These are phyloP conservation scores for Fomitiporia mediterranea DNA, from an alignment of 1,284 basidiomycete species.

Conservation along the genomic window DNA sequence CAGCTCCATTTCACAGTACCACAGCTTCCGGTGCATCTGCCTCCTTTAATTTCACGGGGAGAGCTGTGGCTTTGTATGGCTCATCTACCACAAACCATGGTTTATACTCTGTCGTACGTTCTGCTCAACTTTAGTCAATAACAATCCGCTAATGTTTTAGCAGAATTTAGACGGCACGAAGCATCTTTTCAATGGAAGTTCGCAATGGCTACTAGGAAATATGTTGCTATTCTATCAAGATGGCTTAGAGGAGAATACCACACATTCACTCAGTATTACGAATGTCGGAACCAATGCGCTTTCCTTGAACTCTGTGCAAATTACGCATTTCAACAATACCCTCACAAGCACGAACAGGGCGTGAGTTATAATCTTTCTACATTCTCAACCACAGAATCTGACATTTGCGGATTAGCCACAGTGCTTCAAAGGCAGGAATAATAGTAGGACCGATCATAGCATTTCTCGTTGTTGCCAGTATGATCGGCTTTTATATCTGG, in stretches of 20 bases:
- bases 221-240: constrained; percentile 32
- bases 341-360: not conserved
- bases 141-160: constrained; percentile 7
- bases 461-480: not conserved
- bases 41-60: constrained; percentile 15
- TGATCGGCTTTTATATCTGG: constrained; percentile 12
- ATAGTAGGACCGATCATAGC: constrained; percentile 17
- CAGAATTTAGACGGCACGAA: constrained; percentile 28
- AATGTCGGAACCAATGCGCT: constrained; percentile 25
- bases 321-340: constrained; percentile 19
- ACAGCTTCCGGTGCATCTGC: constrained; percentile 7
- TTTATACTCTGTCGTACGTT: constrained; percentile 15
- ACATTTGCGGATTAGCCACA: not conserved
- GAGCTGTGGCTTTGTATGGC: constrained; percentile 13
- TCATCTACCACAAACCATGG: constrained; percentile 10
- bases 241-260: constrained; percentile 30
- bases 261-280: constrained; percentile 29
- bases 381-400: not conserved
- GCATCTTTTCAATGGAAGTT: constrained; percentile 29
- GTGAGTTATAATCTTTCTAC: not conserved
- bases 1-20: constrained; percentile 12
- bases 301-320: constrained; percentile 22
- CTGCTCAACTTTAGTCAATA: constrained; percentile 29
- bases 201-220: constrained; percentile 32
- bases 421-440: not conserved